Percentiles rank a stretch among this genome's conserved stretches.
phyloP scores from a whole-genome alignment of 148 eudicot genomes.

The Beta vulgaris region DNA sequence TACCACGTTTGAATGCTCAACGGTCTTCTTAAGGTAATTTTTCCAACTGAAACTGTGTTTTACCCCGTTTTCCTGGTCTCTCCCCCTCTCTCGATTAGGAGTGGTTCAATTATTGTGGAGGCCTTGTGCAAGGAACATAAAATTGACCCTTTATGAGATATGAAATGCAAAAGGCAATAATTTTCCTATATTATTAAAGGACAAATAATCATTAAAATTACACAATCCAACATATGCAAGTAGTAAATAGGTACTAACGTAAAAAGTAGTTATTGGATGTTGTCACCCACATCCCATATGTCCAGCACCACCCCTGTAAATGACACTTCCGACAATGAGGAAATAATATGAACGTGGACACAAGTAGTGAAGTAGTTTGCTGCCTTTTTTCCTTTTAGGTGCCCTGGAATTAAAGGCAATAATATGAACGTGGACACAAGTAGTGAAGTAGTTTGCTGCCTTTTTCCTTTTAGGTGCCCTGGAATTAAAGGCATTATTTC shows the following conservation, averaged over 20 bases:
- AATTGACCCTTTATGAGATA: too few species aligned
- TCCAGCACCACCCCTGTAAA: too few species aligned
- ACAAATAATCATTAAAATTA: too few species aligned
- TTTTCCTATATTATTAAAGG: too few species aligned
- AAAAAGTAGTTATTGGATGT: too few species aligned
- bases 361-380: background rate
- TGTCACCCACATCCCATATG: too few species aligned
- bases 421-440: background rate
- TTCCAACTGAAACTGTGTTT: background rate
- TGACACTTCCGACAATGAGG: background rate
- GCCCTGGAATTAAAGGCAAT: background rate
- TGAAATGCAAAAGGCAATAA: too few species aligned
- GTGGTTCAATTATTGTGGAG: too few species aligned
- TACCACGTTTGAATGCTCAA: conserved; percentile 36
- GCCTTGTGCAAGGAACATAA: too few species aligned
- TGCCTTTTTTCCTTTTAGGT: background rate
- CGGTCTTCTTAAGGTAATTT: conserved; percentile 24
- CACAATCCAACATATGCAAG: too few species aligned
- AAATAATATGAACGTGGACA: background rate
- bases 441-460: background rate
- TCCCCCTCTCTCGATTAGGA: background rate
- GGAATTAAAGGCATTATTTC: background rate
- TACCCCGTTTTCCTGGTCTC: background rate
- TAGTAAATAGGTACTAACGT: too few species aligned
- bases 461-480: background rate